Base-by-base conservation (phyloP, 345 rosid species). In the Schrenkiella parvula region DNA sequence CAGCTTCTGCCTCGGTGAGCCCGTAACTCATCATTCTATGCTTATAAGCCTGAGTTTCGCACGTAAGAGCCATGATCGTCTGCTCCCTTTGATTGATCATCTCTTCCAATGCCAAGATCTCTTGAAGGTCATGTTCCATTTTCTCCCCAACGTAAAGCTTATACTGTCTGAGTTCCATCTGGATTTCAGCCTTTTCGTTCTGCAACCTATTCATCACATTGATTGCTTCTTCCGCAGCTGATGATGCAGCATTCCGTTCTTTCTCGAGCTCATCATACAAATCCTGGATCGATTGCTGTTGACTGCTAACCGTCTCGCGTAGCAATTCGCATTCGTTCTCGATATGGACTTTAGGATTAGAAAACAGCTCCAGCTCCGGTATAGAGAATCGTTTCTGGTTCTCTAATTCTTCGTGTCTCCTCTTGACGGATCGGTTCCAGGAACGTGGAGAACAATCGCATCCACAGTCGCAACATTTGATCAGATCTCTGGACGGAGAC, bases 11-110 rank as follows among this genome's bases (percentile, higher is more conserved):
- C 67, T 95, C 97, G 0, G 95, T 81, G 5, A 95, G 80, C 23
- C 98, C 99, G 37, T 64, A 90, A 64, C 99, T 92, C 91, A 95
- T 70, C 99, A 92, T 86, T 65, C 97, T 86, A 76, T 95, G 95
- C 87, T 87, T 95, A 77, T 90, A 92, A 64, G 98, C 98, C 81
- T 86, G 93, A 32, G 77, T 83, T 70, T 95, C 98, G 79, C 86
- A 92, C 0, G 86, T 82, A 67, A 95, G 84, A 44, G 99, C 79
- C 86, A 64, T 80, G 70, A 95, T 83, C 37, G 80, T 90, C 67
- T 87, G 91, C 75, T 95, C 97, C 81, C 81, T 89, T 72, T 84
- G 95, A 0, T 86, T 63, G 11, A 95, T 81, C 47, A 87, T 77
- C 68, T 89, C 89, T 44, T 88, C 93, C 43, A 87, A 79, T 11